Conservation (phyloP, 2,329 filamentous ascomycete species). For the Aspergillus neoniger region DNA sequence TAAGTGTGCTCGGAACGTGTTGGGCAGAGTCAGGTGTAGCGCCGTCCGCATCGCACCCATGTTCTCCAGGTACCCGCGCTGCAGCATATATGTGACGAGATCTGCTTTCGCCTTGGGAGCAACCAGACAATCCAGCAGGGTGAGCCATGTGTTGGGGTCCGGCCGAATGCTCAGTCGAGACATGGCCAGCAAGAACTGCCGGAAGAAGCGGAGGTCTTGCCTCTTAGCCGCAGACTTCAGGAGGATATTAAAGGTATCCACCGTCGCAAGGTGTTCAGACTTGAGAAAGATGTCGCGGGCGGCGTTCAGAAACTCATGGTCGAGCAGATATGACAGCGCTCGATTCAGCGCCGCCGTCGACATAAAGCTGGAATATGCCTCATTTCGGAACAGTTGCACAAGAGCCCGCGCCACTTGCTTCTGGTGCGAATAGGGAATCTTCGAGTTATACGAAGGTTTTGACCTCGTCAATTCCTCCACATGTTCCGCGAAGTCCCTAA, state of each 20-base stretch:
- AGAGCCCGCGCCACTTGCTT: conserved; percentile 28
- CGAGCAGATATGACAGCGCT: conserved; percentile 42
- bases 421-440: conserved; percentile 15
- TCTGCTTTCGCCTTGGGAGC: conserved; percentile 30
- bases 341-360: conserved; percentile 46
- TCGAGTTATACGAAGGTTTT: conserved; percentile 15
- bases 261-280: conserved; percentile 39
- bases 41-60: conserved; percentile 27
- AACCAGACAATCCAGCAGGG: conserved; percentile 37
- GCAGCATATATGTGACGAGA: conserved; percentile 35
- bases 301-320: conserved; percentile 32
- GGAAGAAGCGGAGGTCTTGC: conserved; percentile 44
- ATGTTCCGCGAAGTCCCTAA: conserved; percentile 41
- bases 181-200: conserved; percentile 43
- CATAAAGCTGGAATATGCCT: conserved; percentile 31
- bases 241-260: conserved; percentile 50
- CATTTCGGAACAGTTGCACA: conserved; percentile 34
- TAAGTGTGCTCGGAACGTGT: conserved; percentile 37
- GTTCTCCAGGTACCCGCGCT: conserved; percentile 34
- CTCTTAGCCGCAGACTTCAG: conserved; percentile 40
- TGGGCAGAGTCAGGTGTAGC: conserved; percentile 33
- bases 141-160: conserved; percentile 47
- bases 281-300: conserved; percentile 38
- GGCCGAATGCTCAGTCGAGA: conserved; percentile 38
- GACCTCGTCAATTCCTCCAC: conserved; percentile 40